phyloP scores from a whole-genome alignment of 1,139 yeast genomes.

The Yamadazyma triangularis region DNA sequence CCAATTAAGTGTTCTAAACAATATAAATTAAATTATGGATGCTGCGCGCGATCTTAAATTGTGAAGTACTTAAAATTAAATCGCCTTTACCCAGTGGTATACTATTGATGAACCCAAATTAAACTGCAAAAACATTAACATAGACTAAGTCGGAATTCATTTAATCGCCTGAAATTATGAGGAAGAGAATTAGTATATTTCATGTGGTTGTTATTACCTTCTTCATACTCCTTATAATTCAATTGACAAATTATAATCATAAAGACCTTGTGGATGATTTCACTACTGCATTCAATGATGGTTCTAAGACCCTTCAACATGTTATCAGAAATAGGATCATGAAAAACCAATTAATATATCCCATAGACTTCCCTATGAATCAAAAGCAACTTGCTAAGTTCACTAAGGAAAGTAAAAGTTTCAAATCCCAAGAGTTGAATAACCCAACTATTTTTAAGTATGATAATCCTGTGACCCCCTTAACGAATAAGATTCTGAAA shows the following conservation, averaged over 20 bases:
- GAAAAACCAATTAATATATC: slow-evolving; percentile 18
- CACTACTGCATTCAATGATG: slow-evolving; percentile 12
- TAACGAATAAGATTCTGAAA: slow-evolving; percentile 6
- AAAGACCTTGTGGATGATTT: slow-evolving; percentile 6
- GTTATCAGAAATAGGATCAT: slow-evolving; percentile 9
- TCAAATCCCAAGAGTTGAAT: slow-evolving; percentile 9
- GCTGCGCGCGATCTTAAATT: no score
- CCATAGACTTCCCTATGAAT: slow-evolving; percentile 13
- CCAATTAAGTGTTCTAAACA: no score
- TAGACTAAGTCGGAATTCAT: no score
- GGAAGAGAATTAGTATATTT: background rate
- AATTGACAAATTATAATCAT: slow-evolving; percentile 4
- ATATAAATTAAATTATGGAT: no score
- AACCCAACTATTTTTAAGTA: slow-evolving; percentile 12
- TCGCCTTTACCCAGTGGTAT: no score
- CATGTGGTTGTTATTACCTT: background rate
- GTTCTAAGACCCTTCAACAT: slow-evolving; percentile 7
- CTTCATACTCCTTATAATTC: slow-evolving; percentile 4
- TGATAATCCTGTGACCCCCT: slow-evolving; percentile 2
- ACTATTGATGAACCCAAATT: no score
- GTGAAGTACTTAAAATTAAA: no score
- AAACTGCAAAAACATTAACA: no score
- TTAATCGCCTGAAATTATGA: no score
- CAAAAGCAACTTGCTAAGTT: slow-evolving; percentile 11
- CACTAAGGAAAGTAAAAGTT: slow-evolving; percentile 8